Evolutionary conservation across 2,329 filamentous ascomycete species (phyloP), one percentile per base, ranked within the genome.

Genomic region (Sodiomyces alkalinus): DNA sequence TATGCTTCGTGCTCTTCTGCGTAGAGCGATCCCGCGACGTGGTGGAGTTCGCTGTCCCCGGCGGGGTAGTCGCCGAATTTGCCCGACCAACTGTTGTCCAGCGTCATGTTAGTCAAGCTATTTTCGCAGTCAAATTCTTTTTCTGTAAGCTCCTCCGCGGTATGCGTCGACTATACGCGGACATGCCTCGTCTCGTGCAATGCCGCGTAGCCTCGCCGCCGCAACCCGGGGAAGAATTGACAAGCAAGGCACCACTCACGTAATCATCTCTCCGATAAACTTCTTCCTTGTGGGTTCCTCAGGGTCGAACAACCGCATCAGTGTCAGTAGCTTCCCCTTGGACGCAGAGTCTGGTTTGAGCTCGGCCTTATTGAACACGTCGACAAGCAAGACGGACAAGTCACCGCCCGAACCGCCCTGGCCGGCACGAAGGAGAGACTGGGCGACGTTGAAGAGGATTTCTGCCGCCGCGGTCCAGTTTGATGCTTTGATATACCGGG

Each of bases 331-430:
- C 37, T 78, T 68, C 35, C 74, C 80, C 55, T 82, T 82, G 50
- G 68, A 74, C 26, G 60, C 62, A n/a, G 76, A 62, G 51, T 92
- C 80, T 11, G 78, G 74, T 56, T 70, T 74, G 44, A 86, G 67
- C 54, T 80, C 78, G 4, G 80, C 82, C 57, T 93, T 86, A 47
- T 75, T 77, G 62, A 92, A 93, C 31, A 92, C 82, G 38, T 94
- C 90, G 38, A 92, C 67, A 38, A 98, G 62, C 56, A 93, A 72
- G 47, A 90, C 67, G 46, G 80, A 81, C 35, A 98, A 58, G 49
- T 98, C 90, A 26, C 86, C 87, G 32, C 87, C 90, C 39, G 81
- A 92, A 19, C 86, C 86, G 30, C 85, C 85, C 53, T 94, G 86
- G n/a, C 82, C 83, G 16, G 87, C 86, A 51, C 83, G 80, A 23